Evolutionary conservation across 768 basidiomycete genomes (phyloP), one percentile per base, ranked within the genome.

Genomic region (Mrakia blollopis): DNA sequence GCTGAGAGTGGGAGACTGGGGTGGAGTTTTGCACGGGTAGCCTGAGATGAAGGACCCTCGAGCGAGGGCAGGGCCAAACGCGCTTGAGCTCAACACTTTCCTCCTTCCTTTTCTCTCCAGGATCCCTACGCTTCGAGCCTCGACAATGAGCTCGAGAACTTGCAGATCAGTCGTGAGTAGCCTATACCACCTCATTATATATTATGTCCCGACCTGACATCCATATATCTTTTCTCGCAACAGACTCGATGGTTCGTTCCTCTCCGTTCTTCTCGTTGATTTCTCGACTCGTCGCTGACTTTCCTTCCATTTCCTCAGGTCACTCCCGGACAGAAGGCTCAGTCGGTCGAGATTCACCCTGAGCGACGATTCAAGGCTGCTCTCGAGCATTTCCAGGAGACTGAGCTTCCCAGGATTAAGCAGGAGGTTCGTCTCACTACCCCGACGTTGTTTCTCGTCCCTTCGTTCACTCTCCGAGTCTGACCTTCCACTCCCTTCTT

Each of bases 311-410:
- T 73, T n/a, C 60, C 16, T 44, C 25, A 78, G 63, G 77, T 73
- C 23, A 69, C 77, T 21, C 35, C 74, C 39, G 77, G 77, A 25
- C 37, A 54, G 30, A 74, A 67, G 28, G 77, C 77, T 41, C 73
- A 63, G 23, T 39, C 37, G 23, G 32, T 78, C 57, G 77, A 78
- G 44, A 57, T 73, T n/a, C 73, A 74, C 67, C 71, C 75, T n/a
- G 83, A 95, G 92, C 88, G 93, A 83, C 90, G 94, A 78, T 93
- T 92, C 87, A 95, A 96, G 89, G 92, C 89, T 74, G 91, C 92
- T n/a, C 92, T 90, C 80, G 92, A 94, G 81, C 92, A 92, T 8
- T 97, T 96, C 83, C 88, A 90, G 79, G 94, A 97, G 79, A 87
- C 88, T 3, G 93, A 96, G 82, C 85, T 98, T 77, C 93, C 94